Conservation (phyloP, 1,139 yeast genomes). For the Magnusiomyces starmeri region DNA sequence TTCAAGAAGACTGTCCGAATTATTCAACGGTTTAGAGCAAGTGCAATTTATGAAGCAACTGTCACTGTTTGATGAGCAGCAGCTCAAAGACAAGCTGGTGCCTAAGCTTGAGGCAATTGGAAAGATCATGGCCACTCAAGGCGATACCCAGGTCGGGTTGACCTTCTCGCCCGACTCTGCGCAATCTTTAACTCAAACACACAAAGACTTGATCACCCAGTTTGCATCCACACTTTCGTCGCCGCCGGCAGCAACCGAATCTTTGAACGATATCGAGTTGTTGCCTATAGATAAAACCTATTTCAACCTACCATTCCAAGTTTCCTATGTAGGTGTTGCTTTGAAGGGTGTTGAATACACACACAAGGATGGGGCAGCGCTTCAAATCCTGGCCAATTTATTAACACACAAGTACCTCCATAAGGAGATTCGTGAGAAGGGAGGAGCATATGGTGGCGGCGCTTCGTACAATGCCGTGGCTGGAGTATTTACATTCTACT, state of each 20-base stretch:
- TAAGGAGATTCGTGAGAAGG: constrained; percentile 85
- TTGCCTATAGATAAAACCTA: constrained; percentile 37
- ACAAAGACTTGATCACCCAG: constrained; percentile 15
- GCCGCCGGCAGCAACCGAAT: constrained; percentile 12
- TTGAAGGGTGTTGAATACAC: constrained; percentile 60
- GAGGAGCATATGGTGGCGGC: constrained; percentile 98
- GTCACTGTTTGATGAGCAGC: constrained; percentile 52
- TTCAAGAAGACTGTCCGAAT: constrained; percentile 54
- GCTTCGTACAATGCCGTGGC: constrained; percentile 74
- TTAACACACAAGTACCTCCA: constrained; percentile 80
- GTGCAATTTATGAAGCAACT: constrained; percentile 61
- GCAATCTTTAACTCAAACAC: constrained; percentile 10
- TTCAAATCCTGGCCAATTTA: constrained; percentile 75
- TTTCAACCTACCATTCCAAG: constrained; percentile 79
- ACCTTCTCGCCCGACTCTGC: constrained; percentile 22
- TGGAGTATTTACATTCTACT: constrained; percentile 74
- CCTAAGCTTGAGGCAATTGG: constrained; percentile 58
- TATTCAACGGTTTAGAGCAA: constrained; percentile 67
- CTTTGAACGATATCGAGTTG: constrained; percentile 9
- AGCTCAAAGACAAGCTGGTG: constrained; percentile 45
- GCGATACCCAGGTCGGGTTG: constrained; percentile 23
- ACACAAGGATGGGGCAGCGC: constrained; percentile 71
- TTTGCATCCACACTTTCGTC: constrained; percentile 15
- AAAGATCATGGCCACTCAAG: constrained; percentile 24
- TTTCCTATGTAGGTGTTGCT: constrained; percentile 72